phyloP scores from a whole-genome alignment of 768 basidiomycete species.

The Holtermannia corniformis region DNA sequence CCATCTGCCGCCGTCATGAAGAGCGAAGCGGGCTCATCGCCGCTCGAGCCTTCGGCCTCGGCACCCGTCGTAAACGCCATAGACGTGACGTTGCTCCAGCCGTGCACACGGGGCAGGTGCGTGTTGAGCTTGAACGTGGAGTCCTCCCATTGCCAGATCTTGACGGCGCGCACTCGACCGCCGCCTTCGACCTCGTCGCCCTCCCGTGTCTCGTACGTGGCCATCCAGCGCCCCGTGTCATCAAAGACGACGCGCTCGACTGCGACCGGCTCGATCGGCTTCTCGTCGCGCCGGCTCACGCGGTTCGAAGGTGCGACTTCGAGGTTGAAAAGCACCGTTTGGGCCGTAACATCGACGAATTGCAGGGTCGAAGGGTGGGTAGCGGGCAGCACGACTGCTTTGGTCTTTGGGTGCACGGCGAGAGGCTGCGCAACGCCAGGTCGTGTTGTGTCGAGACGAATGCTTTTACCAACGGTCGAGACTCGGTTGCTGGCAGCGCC shows the following conservation, averaged over 20 bases:
- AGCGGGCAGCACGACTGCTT: constrained; percentile 75
- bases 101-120: constrained; percentile 27
- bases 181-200: constrained; percentile 59
- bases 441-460: constrained; percentile 74
- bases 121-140: constrained; percentile 30
- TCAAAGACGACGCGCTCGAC: constrained; percentile 59
- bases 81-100: constrained; percentile 52
- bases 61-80: constrained; percentile 57
- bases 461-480: constrained; percentile 41
- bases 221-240: constrained; percentile 72
- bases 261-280: constrained; percentile 59
- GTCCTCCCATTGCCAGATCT: constrained; percentile 78
- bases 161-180: constrained; percentile 57
- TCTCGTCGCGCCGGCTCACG: constrained; percentile 70
- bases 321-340: constrained; percentile 67
- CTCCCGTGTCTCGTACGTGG: constrained; percentile 69
- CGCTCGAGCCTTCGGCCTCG: constrained; percentile 1
- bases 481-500: constrained; percentile 63
- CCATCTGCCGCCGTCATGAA: constrained; percentile 64
- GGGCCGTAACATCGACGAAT: constrained; percentile 65
- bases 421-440: constrained; percentile 50
- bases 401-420: constrained; percentile 62
- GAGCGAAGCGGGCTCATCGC: constrained; percentile 45
- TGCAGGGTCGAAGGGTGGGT: constrained; percentile 95
- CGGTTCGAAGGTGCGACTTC: constrained; percentile 92